A percentile compares a stretch with the other conserved stretches of the same genome.
These are phyloP conservation scores for Sugiyamaella grinbergsii DNA, from an alignment of 1,139 yeast species.

Conservation along the genomic window DNA sequence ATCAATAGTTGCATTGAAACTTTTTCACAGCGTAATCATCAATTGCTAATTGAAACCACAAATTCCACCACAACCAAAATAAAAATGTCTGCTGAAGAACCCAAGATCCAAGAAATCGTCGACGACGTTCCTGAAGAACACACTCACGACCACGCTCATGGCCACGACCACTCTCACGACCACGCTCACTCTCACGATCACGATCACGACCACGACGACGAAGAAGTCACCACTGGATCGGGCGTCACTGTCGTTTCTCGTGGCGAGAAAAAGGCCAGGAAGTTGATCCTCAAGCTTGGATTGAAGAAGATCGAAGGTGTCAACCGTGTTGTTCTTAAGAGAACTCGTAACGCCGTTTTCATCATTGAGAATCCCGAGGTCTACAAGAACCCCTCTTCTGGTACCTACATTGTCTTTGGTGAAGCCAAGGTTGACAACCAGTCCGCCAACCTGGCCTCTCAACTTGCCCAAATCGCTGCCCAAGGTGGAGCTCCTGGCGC, in stretches of 20 bases:
- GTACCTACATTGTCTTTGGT: constrained; percentile 95
- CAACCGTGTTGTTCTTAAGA: constrained; percentile 94
- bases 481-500: constrained; percentile 34
- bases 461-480: constrained; percentile 38
- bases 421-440: constrained; percentile 93
- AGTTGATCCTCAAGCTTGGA: constrained; percentile 83
- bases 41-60: constrained; percentile 7
- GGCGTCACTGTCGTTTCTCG: constrained; percentile 81
- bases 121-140: constrained; percentile 33
- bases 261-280: constrained; percentile 96
- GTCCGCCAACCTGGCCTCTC: constrained; percentile 41
- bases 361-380: constrained; percentile 96
- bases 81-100: constrained; percentile 34
- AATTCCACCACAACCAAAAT: neutral
- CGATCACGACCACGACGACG: constrained; percentile 42
- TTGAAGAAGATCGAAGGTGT: constrained; percentile 91
- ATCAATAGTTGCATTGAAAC: too few species aligned
- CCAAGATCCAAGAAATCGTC: constrained; percentile 40
- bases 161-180: constrained; percentile 29
- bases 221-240: constrained; percentile 80
- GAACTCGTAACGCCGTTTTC: constrained; percentile 88
- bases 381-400: constrained; percentile 84
- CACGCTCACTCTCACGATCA: constrained; percentile 34
- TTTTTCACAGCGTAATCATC: constrained; percentile 1
- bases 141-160: constrained; percentile 30